Percentiles rank a stretch among this genome's conserved stretches.
Conservation (phyloP, 257 asterid genomes). For the Lithospermum erythrorhizon region DNA sequence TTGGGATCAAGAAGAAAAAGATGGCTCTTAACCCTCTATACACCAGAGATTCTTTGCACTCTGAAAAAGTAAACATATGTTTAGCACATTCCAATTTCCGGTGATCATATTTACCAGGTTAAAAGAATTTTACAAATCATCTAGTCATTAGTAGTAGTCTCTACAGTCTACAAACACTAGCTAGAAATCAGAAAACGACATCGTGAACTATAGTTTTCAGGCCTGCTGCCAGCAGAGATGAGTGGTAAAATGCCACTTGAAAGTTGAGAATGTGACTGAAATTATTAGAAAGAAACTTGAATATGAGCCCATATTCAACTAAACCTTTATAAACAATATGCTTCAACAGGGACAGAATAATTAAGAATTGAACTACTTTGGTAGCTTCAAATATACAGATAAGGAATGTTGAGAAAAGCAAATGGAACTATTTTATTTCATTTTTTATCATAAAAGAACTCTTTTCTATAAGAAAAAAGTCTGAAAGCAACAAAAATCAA, state of each 20-base stretch:
- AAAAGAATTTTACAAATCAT: neutral
- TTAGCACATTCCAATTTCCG: neutral
- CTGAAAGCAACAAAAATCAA: no score
- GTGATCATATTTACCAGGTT: neutral
- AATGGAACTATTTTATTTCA: no score
- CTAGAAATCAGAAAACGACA: neutral
- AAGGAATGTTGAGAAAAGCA: neutral
- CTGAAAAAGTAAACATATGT: slow-evolving; percentile 21
- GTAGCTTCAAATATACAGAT: neutral
- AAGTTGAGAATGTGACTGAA: neutral
- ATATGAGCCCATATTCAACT: neutral
- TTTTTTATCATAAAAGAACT: no score
- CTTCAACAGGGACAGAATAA: neutral
- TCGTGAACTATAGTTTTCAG: no score
- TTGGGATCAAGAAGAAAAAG: slow-evolving; percentile 45
- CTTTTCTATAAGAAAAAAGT: no score
- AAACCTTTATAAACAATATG: neutral
- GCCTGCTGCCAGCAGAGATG: neutral
- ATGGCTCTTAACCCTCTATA: slow-evolving; percentile 58
- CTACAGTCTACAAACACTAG: neutral
- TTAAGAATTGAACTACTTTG: neutral
- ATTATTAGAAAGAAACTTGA: neutral
- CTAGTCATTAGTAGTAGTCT: neutral
- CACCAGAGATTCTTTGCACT: slow-evolving; percentile 31
- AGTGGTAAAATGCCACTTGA: neutral